Evolutionary conservation across 805 yeast species (phyloP).

Genomic region (Hanseniaspora clermontiae): DNA sequence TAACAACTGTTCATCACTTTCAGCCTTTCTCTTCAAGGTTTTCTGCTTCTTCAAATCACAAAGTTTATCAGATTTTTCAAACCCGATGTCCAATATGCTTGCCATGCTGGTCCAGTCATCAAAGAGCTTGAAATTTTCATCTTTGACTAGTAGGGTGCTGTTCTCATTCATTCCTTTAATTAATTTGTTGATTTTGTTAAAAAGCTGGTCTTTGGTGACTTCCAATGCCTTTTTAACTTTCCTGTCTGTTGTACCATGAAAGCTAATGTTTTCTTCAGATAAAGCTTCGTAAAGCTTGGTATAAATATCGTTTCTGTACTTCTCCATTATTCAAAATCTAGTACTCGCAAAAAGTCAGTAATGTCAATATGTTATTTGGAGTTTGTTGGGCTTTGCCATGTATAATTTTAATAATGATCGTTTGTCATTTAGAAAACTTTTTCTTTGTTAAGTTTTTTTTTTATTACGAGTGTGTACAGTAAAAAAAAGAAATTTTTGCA

Average conservation of each 20-base stretch:
- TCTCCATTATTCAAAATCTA: background rate
- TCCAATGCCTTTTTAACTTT: constrained; percentile 32
- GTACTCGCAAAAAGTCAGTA: background rate
- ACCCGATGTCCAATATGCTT: constrained; percentile 50
- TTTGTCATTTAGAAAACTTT: background rate
- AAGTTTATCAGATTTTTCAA: constrained; percentile 65
- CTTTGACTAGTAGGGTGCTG: constrained; percentile 22
- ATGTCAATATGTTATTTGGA: background rate
- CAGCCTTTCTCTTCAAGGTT: constrained; percentile 17
- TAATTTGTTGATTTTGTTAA: constrained; percentile 37
- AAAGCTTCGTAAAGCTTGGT: constrained; percentile 30
- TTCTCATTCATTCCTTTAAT: constrained; percentile 30
- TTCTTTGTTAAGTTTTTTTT: background rate
- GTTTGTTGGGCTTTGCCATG: background rate
- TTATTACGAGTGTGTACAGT: background rate
- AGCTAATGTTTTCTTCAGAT: constrained; percentile 70
- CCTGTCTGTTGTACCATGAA: constrained; percentile 51
- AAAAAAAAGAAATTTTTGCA: constrained; percentile 4
- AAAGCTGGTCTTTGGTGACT: constrained; percentile 31
- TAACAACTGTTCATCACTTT: constrained; percentile 5
- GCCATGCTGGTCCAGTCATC: constrained; percentile 52
- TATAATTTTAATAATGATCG: background rate
- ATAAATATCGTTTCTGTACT: background rate
- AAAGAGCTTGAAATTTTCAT: constrained; percentile 32
- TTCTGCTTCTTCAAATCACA: constrained; percentile 35